Evolutionary conservation across 163 green algal species (phyloP).

Genomic region (Prototheca wickerhamii): DNA sequence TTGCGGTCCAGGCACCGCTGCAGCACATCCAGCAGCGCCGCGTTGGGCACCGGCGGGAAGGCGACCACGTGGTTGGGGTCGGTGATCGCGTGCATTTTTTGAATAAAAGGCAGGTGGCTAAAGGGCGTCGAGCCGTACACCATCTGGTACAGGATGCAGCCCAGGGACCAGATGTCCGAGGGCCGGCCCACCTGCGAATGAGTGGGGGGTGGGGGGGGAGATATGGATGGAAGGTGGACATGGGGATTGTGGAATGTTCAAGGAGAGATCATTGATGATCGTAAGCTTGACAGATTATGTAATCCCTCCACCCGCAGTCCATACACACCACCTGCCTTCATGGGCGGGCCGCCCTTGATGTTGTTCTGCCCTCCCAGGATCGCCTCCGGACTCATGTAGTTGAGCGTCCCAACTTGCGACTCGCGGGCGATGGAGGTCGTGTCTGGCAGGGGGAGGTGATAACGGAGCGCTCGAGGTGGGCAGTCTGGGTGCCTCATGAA

Average conservation of each 20-base stretch:
- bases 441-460: too few species aligned
- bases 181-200: constrained; percentile 60
- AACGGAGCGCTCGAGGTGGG: too few species aligned
- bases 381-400: constrained; percentile 98
- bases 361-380: constrained; percentile 76
- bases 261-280: background rate
- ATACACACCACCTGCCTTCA: constrained; percentile 43
- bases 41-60: constrained; percentile 64
- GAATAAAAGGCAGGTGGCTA: constrained; percentile 75
- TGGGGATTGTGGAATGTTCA: background rate
- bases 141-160: constrained; percentile 99
- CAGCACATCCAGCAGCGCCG: constrained; percentile 65
- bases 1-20: constrained; percentile 77
- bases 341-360: constrained; percentile 55
- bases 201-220: background rate
- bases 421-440: constrained; percentile 89
- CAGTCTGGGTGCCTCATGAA: too few species aligned
- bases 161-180: constrained; percentile 92
- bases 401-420: constrained; percentile 85
- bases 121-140: constrained; percentile 79
- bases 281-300: background rate
- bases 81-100: constrained; percentile 95
- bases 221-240: too few species aligned
- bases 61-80: constrained; percentile 61
- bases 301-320: background rate